These are phyloP conservation scores for Hibiscus tridactylites DNA, from an alignment of 345 rosid genomes.

Conservation along the genomic window DNA sequence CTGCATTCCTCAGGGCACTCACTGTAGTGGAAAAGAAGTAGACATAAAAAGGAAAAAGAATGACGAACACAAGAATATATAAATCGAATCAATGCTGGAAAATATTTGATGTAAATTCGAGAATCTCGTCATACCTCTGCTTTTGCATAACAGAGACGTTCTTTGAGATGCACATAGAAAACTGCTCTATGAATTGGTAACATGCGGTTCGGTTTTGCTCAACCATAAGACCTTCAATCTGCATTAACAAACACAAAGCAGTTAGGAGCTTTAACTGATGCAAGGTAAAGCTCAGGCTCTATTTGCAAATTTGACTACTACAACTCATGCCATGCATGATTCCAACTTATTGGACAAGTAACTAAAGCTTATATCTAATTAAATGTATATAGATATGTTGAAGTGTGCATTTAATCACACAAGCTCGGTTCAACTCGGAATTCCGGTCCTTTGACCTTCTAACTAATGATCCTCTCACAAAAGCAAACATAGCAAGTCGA, in stretches of 20 bases:
- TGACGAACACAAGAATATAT: no score
- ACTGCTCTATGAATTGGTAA: constrained; percentile 35
- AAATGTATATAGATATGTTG: neutral
- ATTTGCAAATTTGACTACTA: neutral
- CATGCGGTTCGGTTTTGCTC: constrained; percentile 45
- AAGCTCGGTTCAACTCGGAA: neutral
- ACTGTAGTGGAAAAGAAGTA: constrained; percentile 19
- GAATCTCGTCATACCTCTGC: constrained; percentile 38
- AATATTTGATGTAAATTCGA: neutral
- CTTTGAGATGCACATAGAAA: constrained; percentile 31
- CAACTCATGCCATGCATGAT: neutral
- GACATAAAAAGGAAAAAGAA: neutral
- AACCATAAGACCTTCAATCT: constrained; percentile 68
- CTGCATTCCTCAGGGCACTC: constrained; percentile 81
- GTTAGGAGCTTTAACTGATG: neutral
- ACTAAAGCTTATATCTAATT: neutral
- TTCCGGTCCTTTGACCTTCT: neutral
- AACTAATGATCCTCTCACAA: neutral
- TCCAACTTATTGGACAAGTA: neutral
- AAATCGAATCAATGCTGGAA: no score
- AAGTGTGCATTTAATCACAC: neutral
- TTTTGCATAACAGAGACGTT: constrained; percentile 53
- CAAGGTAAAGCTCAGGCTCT: neutral
- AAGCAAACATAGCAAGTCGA: neutral
- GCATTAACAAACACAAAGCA: constrained; percentile 2